phyloP scores from a whole-genome alignment of 75 land plant genomes.

The Picea glauca region DNA sequence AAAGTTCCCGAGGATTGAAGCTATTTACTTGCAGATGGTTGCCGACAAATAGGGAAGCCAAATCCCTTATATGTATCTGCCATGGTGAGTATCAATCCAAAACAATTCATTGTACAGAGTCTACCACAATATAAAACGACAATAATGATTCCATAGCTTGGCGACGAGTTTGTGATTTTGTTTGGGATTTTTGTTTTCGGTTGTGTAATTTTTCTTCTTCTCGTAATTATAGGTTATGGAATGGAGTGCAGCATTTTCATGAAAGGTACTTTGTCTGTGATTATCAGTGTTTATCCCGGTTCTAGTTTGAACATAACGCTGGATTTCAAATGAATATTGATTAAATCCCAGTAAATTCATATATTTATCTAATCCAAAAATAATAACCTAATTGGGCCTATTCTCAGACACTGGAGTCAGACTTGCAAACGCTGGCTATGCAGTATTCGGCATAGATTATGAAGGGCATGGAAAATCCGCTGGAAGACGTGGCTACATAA shows the following conservation, averaged over 20 bases:
- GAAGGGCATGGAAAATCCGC: conserved; percentile 68
- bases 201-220: not conserved
- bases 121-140: too few relatives aligned
- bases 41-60: conserved; percentile 3
- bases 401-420: conserved; percentile 35
- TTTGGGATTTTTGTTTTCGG: not conserved
- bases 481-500: conserved; percentile 45
- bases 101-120: too few relatives aligned
- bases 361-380: too few relatives aligned
- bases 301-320: too few relatives aligned
- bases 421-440: conserved; percentile 59
- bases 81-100: not conserved
- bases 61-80: conserved; percentile 13
- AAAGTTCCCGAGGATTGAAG: not conserved
- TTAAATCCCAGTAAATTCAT: too few relatives aligned
- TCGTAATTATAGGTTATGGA: conserved; percentile 8
- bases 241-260: conserved; percentile 21
- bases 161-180: too few relatives aligned
- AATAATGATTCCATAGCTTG: too few relatives aligned
- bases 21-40: conserved; percentile 20
- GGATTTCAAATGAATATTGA: too few relatives aligned
- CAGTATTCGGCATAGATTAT: conserved; percentile 65
- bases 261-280: conserved; percentile 5
- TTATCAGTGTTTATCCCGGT: too few relatives aligned
- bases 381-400: too few relatives aligned